Base-by-base conservation (phyloP, 2,329 filamentous ascomycete genomes). In the Davidsoniella eucalypti region DNA sequence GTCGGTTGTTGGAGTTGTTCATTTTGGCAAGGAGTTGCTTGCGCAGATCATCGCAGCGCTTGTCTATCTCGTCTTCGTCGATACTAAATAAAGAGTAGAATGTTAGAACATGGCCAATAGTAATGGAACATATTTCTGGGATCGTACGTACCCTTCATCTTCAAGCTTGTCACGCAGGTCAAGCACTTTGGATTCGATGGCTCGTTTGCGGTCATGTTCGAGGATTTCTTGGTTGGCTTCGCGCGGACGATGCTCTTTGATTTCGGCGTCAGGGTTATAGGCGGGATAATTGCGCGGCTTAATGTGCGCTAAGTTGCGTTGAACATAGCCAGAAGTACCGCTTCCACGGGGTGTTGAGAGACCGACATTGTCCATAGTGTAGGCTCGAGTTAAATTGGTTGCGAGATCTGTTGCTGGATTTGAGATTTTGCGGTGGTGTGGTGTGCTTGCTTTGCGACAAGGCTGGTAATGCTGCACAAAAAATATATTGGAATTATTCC, bases 261-360 rank as follows among this genome's bases (percentile, higher is more conserved):
- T 71, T 58, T 84, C 77, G 56, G 77, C 69, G 60, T 84, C 78
- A 0, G 87, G 88, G 16, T 80, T 80, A 41, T 51, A 49, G 7
- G 41, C 37, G 53, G 71, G 74, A 59, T 78, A 76, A 67, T 94
- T 87, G 67, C 90, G 87, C 26, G 85, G 87, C 61, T 76, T 80
- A 58, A 95, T 79, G 62, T 90, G 81, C 16, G 92, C 92, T 36
- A 87, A 78, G 69, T 96, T 98, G 65, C 87, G 86, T 67, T 96
- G 90, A 51, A 98, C 90, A 64, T 96, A 96, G 62, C 92, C 92
- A 1, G 90, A 96, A 52, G 92, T 98, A 44, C 92, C 92, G 62
- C 85, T 94, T 57, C 92, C 92, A 60, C 92, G 82, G 2, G 92
- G 92, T 4, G 92, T 98, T 52, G 83, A 80, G 59, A 98, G 86